phyloP scores from a whole-genome alignment of 2,329 filamentous ascomycete genomes.

The Ophiosphaerella korrae region DNA sequence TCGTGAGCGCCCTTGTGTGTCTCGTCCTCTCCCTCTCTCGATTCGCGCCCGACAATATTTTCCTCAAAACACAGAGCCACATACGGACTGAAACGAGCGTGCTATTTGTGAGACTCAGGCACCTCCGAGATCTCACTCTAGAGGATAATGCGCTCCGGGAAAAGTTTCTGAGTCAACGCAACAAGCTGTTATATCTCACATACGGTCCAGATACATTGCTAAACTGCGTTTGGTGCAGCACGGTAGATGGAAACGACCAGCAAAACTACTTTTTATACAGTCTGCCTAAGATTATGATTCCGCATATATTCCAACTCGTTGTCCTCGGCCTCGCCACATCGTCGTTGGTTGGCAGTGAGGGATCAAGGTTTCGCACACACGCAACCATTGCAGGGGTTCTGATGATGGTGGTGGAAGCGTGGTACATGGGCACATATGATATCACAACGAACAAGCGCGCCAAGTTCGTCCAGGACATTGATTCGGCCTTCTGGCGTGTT shows the following conservation, averaged over 20 bases:
- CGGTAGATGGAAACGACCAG: conserved; percentile 63
- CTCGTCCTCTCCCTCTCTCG: conserved; percentile 68
- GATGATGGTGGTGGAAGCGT: conserved; percentile 69
- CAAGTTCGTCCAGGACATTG: conserved; percentile 64
- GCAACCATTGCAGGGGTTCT: conserved; percentile 68
- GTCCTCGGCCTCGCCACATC: conserved; percentile 77
- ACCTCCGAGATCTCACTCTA: conserved; percentile 62
- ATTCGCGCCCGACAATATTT: conserved; percentile 81
- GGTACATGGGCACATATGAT: conserved; percentile 68
- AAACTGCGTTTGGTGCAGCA: conserved; percentile 79
- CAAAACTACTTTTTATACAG: conserved; percentile 80
- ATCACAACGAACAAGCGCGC: conserved; percentile 68
- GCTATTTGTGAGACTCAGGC: conserved; percentile 75
- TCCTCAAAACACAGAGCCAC: conserved; percentile 75
- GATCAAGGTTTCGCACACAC: conserved; percentile 69
- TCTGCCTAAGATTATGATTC: conserved; percentile 71
- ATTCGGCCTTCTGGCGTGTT: conserved; percentile 74
- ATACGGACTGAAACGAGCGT: conserved; percentile 85
- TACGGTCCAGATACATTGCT: conserved; percentile 77
- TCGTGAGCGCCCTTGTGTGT: conserved; percentile 58
- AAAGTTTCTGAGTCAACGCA: conserved; percentile 68
- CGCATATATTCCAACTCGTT: conserved; percentile 80
- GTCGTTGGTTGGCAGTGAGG: conserved; percentile 66
- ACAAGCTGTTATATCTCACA: conserved; percentile 79
- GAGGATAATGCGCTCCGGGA: conserved; percentile 68